Percentiles rank a stretch among this genome's conserved stretches.
Conservation (phyloP, 75 land plant species). For the Cunninghamia lanceolata region DNA sequence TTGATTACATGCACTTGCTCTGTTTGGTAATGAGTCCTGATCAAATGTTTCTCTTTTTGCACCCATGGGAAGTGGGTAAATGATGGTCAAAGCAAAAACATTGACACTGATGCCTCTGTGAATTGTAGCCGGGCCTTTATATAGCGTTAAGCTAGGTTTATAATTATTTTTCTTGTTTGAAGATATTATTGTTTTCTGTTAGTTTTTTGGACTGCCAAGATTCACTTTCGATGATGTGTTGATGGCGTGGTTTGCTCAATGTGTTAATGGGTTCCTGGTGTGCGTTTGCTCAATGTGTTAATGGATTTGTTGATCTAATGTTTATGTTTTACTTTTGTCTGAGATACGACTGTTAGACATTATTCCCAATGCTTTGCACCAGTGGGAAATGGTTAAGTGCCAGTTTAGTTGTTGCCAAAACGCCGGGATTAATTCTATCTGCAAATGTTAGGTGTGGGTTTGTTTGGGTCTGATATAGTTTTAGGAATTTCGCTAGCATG, state of each 20-base stretch:
- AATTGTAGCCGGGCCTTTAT: not conserved
- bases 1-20: not conserved
- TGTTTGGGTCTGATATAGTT: not conserved
- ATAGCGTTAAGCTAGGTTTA: not conserved
- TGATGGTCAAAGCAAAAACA: not conserved
- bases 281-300: not conserved
- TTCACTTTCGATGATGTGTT: not conserved
- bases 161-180: not conserved
- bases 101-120: not conserved
- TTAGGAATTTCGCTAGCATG: not conserved
- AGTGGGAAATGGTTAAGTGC: not conserved
- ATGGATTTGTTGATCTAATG: not conserved
- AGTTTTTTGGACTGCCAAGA: not conserved
- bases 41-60: not conserved
- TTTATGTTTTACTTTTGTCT: not conserved
- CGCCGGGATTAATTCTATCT: not conserved
- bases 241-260: not conserved
- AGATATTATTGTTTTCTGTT: not conserved
- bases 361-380: not conserved
- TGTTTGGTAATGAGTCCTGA: not conserved
- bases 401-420: not conserved
- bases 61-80: not conserved
- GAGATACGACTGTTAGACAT: not conserved
- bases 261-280: not conserved
- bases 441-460: not conserved